Percentiles rank a stretch among this genome's conserved stretches.
phyloP scores from a whole-genome alignment of 106 monocot species.

The Phalaenopsis aphrodite region DNA sequence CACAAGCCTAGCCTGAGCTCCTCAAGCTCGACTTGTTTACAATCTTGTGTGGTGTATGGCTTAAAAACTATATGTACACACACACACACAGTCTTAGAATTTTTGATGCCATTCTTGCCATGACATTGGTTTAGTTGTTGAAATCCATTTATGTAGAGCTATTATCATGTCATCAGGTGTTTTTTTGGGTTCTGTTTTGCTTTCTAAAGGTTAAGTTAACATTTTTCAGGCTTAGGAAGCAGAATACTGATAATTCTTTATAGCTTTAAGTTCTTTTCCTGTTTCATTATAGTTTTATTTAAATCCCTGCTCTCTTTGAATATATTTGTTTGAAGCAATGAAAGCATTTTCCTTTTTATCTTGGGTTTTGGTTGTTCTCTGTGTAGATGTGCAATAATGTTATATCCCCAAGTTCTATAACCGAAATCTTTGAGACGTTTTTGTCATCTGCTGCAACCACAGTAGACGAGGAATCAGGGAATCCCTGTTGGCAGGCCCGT shows the following conservation, averaged over 20 bases:
- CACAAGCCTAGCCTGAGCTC: too few species aligned
- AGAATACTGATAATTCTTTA: neutral
- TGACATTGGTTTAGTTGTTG: neutral
- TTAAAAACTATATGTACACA: too few species aligned
- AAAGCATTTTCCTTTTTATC: neutral
- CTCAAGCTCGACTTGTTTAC: too few species aligned
- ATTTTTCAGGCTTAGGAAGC: neutral
- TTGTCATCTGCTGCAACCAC: constrained; percentile 87
- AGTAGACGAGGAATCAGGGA: constrained; percentile 73
- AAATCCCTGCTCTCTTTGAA: neutral
- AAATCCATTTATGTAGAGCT: neutral
- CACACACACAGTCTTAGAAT: too few species aligned
- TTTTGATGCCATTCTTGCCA: too few species aligned
- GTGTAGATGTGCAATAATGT: constrained; percentile 94
- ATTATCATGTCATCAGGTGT: neutral
- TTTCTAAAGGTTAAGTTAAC: neutral
- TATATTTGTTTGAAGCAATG: neutral
- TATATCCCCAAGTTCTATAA: constrained; percentile 52
- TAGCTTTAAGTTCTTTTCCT: neutral
- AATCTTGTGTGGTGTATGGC: too few species aligned
- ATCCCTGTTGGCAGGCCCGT: constrained; percentile 82
- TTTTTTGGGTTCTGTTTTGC: neutral
- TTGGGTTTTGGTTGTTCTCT: constrained; percentile 6
- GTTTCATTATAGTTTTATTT: constrained; percentile 5
- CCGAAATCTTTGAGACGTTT: constrained; percentile 68